Evolutionary conservation across 2,329 filamentous ascomycete genomes (phyloP).

Genomic region (Xylaria arbuscula): DNA sequence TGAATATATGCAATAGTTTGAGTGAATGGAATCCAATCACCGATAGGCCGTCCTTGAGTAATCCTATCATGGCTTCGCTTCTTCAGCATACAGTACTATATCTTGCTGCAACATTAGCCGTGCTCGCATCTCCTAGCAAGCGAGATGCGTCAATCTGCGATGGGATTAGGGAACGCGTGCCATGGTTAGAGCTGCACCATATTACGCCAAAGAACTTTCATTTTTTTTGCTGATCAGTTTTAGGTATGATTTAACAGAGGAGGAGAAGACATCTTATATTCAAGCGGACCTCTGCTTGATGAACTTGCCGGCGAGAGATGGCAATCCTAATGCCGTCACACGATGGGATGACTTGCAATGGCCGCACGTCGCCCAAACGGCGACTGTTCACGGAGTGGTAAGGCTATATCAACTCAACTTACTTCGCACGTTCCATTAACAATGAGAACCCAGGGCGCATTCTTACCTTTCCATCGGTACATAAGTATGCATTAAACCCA

Average conservation of each 20-base stretch:
- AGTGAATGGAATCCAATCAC: no score
- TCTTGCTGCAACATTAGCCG: slow-evolving; percentile 8
- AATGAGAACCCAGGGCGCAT: slow-evolving; percentile 24
- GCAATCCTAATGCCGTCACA: slow-evolving; percentile 15
- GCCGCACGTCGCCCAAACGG: slow-evolving; percentile 28
- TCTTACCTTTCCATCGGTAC: slow-evolving; percentile 39
- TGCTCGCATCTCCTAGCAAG: slow-evolving; percentile 15
- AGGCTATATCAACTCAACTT: not conserved
- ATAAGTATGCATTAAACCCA: not conserved
- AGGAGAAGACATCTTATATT: slow-evolving; percentile 30
- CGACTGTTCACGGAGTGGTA: slow-evolving; percentile 25
- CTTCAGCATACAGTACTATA: slow-evolving; percentile 4
- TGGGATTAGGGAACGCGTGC: slow-evolving; percentile 18
- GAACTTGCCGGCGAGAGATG: slow-evolving; percentile 17
- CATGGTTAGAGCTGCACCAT: slow-evolving; percentile 8
- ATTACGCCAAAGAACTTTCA: not conserved
- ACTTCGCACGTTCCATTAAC: not conserved
- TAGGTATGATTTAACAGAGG: slow-evolving; percentile 9
- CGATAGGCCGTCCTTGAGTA: not conserved
- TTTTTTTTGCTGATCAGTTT: not conserved
- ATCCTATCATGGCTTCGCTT: not conserved
- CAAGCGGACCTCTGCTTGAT: slow-evolving; percentile 33
- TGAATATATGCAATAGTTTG: not conserved
- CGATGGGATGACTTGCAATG: slow-evolving; percentile 35
- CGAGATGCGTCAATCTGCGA: slow-evolving; percentile 20